Base-by-base conservation (phyloP, 2,329 filamentous ascomycete genomes). In the Stachybotrys echinatus region DNA sequence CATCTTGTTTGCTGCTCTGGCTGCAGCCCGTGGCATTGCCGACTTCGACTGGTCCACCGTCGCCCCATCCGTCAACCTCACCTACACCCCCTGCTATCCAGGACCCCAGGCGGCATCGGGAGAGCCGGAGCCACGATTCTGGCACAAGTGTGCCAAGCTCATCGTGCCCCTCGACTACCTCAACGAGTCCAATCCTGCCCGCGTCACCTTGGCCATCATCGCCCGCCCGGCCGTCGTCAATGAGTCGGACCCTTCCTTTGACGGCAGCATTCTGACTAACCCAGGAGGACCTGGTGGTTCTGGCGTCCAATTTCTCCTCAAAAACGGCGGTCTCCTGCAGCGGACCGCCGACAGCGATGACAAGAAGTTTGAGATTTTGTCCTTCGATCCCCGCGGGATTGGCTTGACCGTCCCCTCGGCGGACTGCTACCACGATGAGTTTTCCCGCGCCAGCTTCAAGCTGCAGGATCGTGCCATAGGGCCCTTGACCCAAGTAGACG, bases 271-370 rank as follows among this genome's bases (percentile, higher is more conserved):
- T 12, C 55, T 71, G 48, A 54, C 56, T 22, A 70, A 70, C 56
- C 67, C 67, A 6, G 69, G 69, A 12, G 69, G 69, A 0, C 69
- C 69, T 0, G 64, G 68, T n/a, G 67, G 59, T 2, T 66, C 65
- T 3, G 68, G 68, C 2, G 59, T 67, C 2, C 12, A 21, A 1
- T 51, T 56, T 14, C 27, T 61, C 14, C 52, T 59, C n/a, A 18
- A 14, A 2, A 34, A 12, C 3, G 65, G 58, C 4, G 45, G n/a
- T 8, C 7, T 23, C 2, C 46, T 69, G 8, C 66, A 64, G 40
- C 43, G 45, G 1, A 55, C 61, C 4, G 50, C 61, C 3, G 60
- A 59, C 17, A 56, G 55, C 14, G 51, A 55, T 12, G n/a, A n/a
- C n/a, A 58, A 57, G 19, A 62, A 66, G 43, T 68, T 67, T 47